Percentiles rank a stretch among this genome's conserved stretches.
Evolutionary conservation across 208 protist genomes (phyloP).

Genomic region (Acanthamoeba royreba): DNA sequence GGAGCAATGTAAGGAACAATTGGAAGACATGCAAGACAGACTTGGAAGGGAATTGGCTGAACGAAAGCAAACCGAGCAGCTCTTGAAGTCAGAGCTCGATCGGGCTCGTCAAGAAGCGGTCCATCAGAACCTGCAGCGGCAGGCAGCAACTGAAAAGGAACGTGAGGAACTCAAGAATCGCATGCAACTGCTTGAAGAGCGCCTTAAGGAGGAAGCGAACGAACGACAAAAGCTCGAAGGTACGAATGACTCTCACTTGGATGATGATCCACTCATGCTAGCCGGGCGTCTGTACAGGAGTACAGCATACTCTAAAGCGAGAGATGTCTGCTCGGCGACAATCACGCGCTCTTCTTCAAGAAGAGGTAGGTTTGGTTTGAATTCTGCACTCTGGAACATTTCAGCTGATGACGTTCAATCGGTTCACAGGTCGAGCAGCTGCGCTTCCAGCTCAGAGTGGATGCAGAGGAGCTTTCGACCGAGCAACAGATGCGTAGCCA

Average conservation of each 20-base stretch:
- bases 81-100: neutral
- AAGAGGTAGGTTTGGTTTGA: neutral
- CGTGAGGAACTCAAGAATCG: neutral
- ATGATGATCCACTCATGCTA: no score
- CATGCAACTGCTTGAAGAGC: neutral
- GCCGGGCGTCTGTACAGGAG: no score
- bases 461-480: neutral
- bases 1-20: neutral
- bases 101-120: neutral
- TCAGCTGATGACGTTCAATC: no score
- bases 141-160: neutral
- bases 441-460: neutral
- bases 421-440: neutral
- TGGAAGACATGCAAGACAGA: neutral
- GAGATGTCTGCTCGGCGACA: neutral
- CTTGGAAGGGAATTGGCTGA: neutral
- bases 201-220: neutral
- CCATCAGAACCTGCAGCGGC: neutral
- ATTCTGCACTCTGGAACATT: no score
- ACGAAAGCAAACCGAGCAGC: neutral
- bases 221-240: conserved; percentile 10
- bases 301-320: neutral
- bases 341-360: neutral
- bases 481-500: neutral
- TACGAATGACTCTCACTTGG: no score